Evolutionary conservation across 2,329 filamentous ascomycete genomes (phyloP), one percentile per base, ranked within the genome.

Genomic region (Venturia oleaginea): DNA sequence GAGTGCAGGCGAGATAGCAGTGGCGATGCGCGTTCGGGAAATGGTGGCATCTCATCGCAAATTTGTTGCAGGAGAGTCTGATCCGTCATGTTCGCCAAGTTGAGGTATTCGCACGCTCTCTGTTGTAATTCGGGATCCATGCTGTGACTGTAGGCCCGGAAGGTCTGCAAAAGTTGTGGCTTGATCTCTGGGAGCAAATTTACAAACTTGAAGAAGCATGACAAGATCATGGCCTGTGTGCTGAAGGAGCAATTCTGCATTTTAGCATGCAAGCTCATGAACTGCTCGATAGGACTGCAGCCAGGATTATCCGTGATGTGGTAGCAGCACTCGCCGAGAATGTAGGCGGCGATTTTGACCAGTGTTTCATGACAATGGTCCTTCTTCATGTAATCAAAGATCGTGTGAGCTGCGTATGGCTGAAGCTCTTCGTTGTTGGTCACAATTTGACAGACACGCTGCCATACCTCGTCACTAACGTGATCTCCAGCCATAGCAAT

Each of bases 181-280:
- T 97, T 97, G 78, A 99, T 97, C 75, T 99, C 95, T 1, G 94
- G 94, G 75, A 99, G 99, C 62, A 99, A 79, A 76, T 99, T 99
- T 77, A 99, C 91, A 71, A 92, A 99, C 78, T 99, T 99, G 82
- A 97, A 83, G 73, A 97, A 99, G 63, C 89, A 95, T 0, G 93
- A 97, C 57, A 99, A 79, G 48, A 99, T 90, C 82, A 99, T 96
- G 32, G 91, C 94, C 68, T 92, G 84, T 13, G 95, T 97, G 70
- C 88, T 89, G 22, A 93, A 89, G 0, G 93, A 96, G 73, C 91
- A 96, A 7, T 87, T 89, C 55, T 90, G 86, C 73, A 99, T 87
- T 78, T 99, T 99, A 61, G 85, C 84, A 71, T 97, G 92, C 64
- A 99, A 80, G 19, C 93, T 92, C 78, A 97, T 80, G 75, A 96